A percentile compares a stretch with the other conserved stretches of the same genome.
These are phyloP conservation scores for Yamadazyma conglobata DNA, from an alignment of 1,139 yeast genomes.

Conservation along the genomic window DNA sequence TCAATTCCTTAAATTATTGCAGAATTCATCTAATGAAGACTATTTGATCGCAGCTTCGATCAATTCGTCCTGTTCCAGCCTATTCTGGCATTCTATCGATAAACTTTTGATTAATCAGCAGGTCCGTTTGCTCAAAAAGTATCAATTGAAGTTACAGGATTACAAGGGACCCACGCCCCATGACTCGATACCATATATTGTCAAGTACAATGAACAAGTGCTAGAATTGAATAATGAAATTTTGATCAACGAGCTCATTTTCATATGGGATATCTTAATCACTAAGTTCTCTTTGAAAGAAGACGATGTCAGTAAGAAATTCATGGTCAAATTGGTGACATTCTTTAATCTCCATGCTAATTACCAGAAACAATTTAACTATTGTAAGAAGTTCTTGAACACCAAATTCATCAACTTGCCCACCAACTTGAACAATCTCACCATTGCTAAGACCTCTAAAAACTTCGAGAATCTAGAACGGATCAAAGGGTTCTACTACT, in stretches of 20 bases:
- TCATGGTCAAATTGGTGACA: conserved; percentile 9
- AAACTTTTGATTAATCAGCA: conserved; percentile 15
- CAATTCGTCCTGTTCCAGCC: conserved; percentile 7
- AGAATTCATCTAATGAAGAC: conserved; percentile 11
- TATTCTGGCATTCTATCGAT: conserved; percentile 13
- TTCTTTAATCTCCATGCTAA: conserved; percentile 9
- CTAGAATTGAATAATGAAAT: conserved; percentile 12
- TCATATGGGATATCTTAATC: conserved; percentile 14
- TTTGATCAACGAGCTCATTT: conserved; percentile 15
- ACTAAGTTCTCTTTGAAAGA: conserved; percentile 8
- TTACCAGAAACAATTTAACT: conserved; percentile 15
- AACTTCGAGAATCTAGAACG: conserved; percentile 13
- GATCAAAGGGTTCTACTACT: conserved; percentile 31
- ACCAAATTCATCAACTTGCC: conserved; percentile 5
- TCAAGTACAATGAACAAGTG: conserved; percentile 10
- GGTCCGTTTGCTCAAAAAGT: conserved; percentile 11
- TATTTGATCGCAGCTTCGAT: conserved; percentile 11
- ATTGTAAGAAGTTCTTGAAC: conserved; percentile 14
- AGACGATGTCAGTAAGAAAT: conserved; percentile 11
- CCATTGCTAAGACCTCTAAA: conserved; percentile 12
- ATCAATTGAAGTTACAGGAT: conserved; percentile 8
- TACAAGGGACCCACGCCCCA: background rate
- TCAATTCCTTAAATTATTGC: conserved; percentile 18
- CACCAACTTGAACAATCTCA: conserved; percentile 13
- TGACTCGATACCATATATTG: conserved; percentile 7